Conservation (phyloP, 495 filamentous ascomycete species). For the Xylaria sp. region DNA sequence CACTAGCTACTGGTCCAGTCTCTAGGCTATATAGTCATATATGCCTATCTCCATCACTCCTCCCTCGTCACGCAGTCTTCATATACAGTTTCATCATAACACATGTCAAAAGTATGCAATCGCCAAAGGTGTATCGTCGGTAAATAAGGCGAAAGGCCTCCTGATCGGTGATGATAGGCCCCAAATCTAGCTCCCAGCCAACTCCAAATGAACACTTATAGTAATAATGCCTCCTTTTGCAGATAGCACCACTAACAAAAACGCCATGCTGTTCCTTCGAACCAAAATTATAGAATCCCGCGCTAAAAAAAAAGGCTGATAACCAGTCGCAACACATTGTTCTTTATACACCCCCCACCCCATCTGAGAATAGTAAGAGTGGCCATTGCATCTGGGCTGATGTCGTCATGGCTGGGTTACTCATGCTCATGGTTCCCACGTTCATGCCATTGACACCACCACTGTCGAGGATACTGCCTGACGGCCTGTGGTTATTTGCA, state of each 20-base stretch:
- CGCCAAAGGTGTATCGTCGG: neutral
- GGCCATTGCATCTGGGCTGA: constrained; percentile 40
- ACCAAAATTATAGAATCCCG: constrained; percentile 1
- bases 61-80: constrained; percentile 5
- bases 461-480: constrained; percentile 29
- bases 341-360: constrained; percentile 37
- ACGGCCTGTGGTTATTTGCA: constrained; percentile 32
- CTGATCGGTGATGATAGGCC: neutral
- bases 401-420: constrained; percentile 32
- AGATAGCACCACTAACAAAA: constrained; percentile 6
- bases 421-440: constrained; percentile 33
- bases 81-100: constrained; percentile 18
- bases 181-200: constrained; percentile 12
- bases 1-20: neutral
- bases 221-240: neutral
- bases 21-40: constrained; percentile 9
- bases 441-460: constrained; percentile 29
- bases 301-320: neutral
- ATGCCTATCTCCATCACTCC: constrained; percentile 3
- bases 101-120: constrained; percentile 11
- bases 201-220: neutral
- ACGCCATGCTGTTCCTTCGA: constrained; percentile 25
- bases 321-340: neutral
- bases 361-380: constrained; percentile 39
- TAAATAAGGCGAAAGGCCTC: neutral